phyloP scores from a whole-genome alignment of 805 yeast genomes.

The Suhomyces prunicola region DNA sequence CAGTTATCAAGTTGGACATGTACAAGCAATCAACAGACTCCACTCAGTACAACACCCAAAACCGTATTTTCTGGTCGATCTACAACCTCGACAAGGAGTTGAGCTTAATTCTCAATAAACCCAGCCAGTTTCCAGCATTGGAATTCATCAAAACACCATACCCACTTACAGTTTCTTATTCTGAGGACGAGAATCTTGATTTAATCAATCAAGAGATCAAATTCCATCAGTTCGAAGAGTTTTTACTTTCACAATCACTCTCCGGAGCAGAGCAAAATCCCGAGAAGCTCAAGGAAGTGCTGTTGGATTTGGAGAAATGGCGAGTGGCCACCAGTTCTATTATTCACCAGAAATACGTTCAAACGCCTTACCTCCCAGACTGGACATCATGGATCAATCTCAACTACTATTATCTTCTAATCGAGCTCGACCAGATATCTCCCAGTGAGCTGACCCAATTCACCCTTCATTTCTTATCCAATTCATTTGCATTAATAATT shows the following conservation, averaged over 20 bases:
- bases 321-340: conserved; percentile 26
- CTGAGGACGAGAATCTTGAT: conserved; percentile 21
- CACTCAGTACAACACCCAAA: background rate
- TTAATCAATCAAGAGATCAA: conserved; percentile 23
- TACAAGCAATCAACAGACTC: conserved; percentile 9
- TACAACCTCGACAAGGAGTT: conserved; percentile 39
- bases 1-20: conserved; percentile 20
- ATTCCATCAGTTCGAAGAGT: conserved; percentile 23
- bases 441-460: conserved; percentile 38
- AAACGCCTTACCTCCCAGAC: conserved; percentile 29
- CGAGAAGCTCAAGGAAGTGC: conserved; percentile 15
- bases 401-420: conserved; percentile 36
- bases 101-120: conserved; percentile 30
- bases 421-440: conserved; percentile 41
- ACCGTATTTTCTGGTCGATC: conserved; percentile 35
- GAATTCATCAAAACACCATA: conserved; percentile 16
- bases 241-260: conserved; percentile 16
- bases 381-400: conserved; percentile 33
- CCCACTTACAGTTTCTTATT: conserved; percentile 14
- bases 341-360: conserved; percentile 25
- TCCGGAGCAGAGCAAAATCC: background rate
- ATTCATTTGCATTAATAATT: conserved; percentile 35
- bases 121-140: conserved; percentile 32
- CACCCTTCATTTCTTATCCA: conserved; percentile 39
- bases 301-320: conserved; percentile 38